Evolutionary conservation across 1,284 basidiomycete species (phyloP).

Genomic region (Exsudoporus floridanus): DNA sequence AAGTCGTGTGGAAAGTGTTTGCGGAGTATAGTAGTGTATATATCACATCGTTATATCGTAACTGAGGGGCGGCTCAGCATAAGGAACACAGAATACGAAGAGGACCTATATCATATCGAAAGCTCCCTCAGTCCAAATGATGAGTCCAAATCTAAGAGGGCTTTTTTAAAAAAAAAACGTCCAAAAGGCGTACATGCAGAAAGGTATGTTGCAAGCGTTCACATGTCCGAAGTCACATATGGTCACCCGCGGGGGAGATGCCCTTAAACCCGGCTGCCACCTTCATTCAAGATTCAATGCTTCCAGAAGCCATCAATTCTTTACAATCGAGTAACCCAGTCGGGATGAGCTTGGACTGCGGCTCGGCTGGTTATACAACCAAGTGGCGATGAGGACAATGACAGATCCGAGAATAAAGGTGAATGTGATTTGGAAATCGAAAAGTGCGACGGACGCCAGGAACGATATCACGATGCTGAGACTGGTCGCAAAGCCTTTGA

Average conservation of each 20-base stretch:
- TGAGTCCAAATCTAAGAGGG: slow-evolving; percentile 31
- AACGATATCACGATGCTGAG: slow-evolving; percentile 93
- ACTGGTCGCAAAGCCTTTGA: slow-evolving; percentile 93
- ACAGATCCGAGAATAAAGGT: slow-evolving; percentile 81
- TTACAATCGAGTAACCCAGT: slow-evolving; percentile 31
- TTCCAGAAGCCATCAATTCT: slow-evolving; percentile 20
- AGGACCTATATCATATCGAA: slow-evolving; percentile 23
- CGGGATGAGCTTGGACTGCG: slow-evolving; percentile 31
- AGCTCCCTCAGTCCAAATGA: slow-evolving; percentile 19
- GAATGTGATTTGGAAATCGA: slow-evolving; percentile 83
- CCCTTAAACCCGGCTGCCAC: neutral
- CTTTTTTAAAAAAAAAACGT: slow-evolving; percentile 19
- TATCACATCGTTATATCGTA: slow-evolving; percentile 33
- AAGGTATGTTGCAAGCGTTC: slow-evolving; percentile 26
- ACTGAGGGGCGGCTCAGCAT: slow-evolving; percentile 8
- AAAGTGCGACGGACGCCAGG: slow-evolving; percentile 83
- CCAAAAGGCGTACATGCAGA: slow-evolving; percentile 18
- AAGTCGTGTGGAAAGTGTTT: slow-evolving; percentile 2
- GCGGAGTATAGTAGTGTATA: slow-evolving; percentile 30
- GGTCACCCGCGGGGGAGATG: slow-evolving; percentile 2
- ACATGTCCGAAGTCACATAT: slow-evolving; percentile 8
- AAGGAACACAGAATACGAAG: slow-evolving; percentile 18
- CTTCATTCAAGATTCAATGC: neutral
- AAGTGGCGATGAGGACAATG: slow-evolving; percentile 84
- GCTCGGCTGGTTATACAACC: slow-evolving; percentile 81